phyloP scores from a whole-genome alignment of 805 yeast species.

The Pichia deserticola region DNA sequence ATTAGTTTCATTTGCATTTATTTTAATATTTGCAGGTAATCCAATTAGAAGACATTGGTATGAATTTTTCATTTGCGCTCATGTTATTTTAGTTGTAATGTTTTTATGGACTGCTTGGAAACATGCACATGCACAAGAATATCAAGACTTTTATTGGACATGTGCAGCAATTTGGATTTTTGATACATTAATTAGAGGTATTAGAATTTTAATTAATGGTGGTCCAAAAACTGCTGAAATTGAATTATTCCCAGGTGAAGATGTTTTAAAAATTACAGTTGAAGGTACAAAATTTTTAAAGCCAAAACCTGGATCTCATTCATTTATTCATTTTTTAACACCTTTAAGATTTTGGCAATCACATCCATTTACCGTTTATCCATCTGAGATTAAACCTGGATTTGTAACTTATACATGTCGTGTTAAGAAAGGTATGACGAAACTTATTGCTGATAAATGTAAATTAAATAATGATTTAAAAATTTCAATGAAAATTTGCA shows the following conservation, averaged over 20 bases:
- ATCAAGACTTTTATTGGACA: slow-evolving; percentile 29
- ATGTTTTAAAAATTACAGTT: slow-evolving; percentile 41
- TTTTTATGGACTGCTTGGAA: slow-evolving; percentile 50
- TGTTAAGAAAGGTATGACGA: slow-evolving; percentile 56
- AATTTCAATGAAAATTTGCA: slow-evolving; percentile 27
- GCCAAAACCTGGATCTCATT: slow-evolving; percentile 49
- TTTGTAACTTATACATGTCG: slow-evolving; percentile 39
- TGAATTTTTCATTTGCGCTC: slow-evolving; percentile 52
- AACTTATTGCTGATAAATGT: slow-evolving; percentile 26
- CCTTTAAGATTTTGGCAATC: slow-evolving; percentile 43
- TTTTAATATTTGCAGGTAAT: slow-evolving; percentile 16
- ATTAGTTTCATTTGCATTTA: slow-evolving; percentile 19
- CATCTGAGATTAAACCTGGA: slow-evolving; percentile 28
- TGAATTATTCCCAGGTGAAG: slow-evolving; percentile 31
- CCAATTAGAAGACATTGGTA: slow-evolving; percentile 48
- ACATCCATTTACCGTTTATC: slow-evolving; percentile 62
- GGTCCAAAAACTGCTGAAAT: slow-evolving; percentile 25
- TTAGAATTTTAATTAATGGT: slow-evolving; percentile 32
- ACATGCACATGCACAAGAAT: slow-evolving; percentile 39
- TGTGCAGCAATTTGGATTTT: slow-evolving; percentile 44
- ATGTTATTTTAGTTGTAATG: slow-evolving; percentile 47
- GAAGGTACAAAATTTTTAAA: slow-evolving; percentile 43
- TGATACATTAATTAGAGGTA: slow-evolving; percentile 44
- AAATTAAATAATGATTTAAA: slow-evolving; percentile 12
- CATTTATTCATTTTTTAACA: slow-evolving; percentile 51